Conservation (phyloP, 805 yeast genomes). For the Cyberlindnera maclurae region DNA sequence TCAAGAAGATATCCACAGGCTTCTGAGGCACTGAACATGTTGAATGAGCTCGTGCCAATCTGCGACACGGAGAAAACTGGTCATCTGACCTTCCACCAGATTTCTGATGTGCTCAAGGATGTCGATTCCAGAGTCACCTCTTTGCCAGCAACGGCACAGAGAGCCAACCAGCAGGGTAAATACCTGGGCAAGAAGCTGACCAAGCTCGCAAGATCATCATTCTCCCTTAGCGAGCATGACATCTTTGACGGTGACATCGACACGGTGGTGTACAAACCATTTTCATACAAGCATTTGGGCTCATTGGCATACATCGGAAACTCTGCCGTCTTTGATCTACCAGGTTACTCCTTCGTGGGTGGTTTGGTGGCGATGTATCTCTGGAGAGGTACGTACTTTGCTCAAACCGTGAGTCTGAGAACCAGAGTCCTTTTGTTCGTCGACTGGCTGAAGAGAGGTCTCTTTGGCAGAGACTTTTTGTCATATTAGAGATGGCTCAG, state of each 20-base stretch:
- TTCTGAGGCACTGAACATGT: slow-evolving; percentile 43
- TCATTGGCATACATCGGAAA: slow-evolving; percentile 64
- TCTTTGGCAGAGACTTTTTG: slow-evolving; percentile 44
- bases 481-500: slow-evolving; percentile 6
- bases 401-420: slow-evolving; percentile 59
- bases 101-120: slow-evolving; percentile 41
- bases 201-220: slow-evolving; percentile 40
- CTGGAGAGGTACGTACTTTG: slow-evolving; percentile 67
- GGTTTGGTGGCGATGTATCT: slow-evolving; percentile 65
- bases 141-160: slow-evolving; percentile 68
- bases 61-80: slow-evolving; percentile 44
- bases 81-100: slow-evolving; percentile 44
- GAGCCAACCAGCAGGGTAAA: slow-evolving; percentile 66
- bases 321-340: slow-evolving; percentile 61
- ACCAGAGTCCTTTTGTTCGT: slow-evolving; percentile 55
- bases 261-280: slow-evolving; percentile 48
- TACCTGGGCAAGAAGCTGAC: slow-evolving; percentile 56
- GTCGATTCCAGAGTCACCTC: slow-evolving; percentile 60
- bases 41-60: slow-evolving; percentile 44
- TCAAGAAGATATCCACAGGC: slow-evolving; percentile 51
- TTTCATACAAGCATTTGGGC: slow-evolving; percentile 57
- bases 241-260: slow-evolving; percentile 50
- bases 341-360: slow-evolving; percentile 56
- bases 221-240: slow-evolving; percentile 36
- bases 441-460: slow-evolving; percentile 63